phyloP scores from a whole-genome alignment of 768 basidiomycete genomes.

The Termitomyces sp. region DNA sequence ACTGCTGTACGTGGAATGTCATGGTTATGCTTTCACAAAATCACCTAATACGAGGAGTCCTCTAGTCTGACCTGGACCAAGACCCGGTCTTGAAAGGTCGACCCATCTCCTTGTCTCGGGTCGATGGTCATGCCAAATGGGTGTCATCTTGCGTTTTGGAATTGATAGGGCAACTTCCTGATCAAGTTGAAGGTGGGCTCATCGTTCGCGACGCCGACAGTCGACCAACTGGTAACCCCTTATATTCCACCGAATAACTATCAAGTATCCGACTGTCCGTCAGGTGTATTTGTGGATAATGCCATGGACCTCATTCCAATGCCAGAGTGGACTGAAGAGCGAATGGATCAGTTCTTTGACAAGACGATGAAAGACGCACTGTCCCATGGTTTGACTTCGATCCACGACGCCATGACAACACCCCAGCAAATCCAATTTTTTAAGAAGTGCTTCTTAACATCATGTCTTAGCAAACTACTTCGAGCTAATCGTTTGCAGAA shows the following conservation, averaged over 20 bases:
- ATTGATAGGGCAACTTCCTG: slow-evolving; percentile 57
- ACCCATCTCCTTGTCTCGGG: slow-evolving; percentile 68
- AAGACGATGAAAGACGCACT: slow-evolving; percentile 65
- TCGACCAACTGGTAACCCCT: slow-evolving; percentile 57
- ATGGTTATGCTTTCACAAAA: not conserved
- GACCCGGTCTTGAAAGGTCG: slow-evolving; percentile 67
- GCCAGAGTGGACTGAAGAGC: slow-evolving; percentile 61
- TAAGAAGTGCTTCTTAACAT: slow-evolving; percentile 42
- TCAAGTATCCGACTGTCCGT: not conserved
- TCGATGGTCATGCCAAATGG: slow-evolving; percentile 88
- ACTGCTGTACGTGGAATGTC: slow-evolving; percentile 55
- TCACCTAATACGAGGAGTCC: not conserved
- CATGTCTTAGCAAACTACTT: not conserved
- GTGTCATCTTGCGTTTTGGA: slow-evolving; percentile 73
- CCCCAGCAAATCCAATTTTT: slow-evolving; percentile 59
- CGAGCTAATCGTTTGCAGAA: slow-evolving; percentile 33
- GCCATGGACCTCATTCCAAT: slow-evolving; percentile 74
- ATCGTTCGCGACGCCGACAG: slow-evolving; percentile 64
- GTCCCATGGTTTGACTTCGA: slow-evolving; percentile 75
- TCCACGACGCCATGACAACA: slow-evolving; percentile 75
- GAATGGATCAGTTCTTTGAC: slow-evolving; percentile 58
- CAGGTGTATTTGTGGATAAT: slow-evolving; percentile 82
- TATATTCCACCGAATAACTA: not conserved
- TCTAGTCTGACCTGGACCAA: slow-evolving; percentile 66
- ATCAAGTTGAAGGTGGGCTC: slow-evolving; percentile 65